These are phyloP conservation scores for Trichoderma erinaceum DNA, from an alignment of 495 filamentous ascomycete genomes.

Conservation along the genomic window DNA sequence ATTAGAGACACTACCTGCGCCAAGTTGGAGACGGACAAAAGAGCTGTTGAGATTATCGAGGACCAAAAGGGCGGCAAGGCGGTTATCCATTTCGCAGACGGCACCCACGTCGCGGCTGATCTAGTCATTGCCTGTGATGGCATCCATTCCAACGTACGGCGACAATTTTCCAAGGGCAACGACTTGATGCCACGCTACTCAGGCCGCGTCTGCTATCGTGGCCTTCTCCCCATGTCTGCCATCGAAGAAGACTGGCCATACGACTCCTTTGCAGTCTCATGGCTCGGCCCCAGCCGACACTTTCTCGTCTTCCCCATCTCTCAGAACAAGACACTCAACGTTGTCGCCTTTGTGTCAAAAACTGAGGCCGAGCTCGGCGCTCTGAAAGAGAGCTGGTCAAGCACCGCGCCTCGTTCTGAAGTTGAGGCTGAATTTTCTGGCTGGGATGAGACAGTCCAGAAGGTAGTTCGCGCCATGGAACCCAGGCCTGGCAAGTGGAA, in stretches of 20 bases:
- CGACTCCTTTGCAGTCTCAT: slow-evolving; percentile 21
- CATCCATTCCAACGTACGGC: slow-evolving; percentile 38
- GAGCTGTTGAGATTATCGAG: slow-evolving; percentile 16
- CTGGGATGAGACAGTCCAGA: slow-evolving; percentile 25
- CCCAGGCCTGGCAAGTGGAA: slow-evolving; percentile 29
- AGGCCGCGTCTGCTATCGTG: slow-evolving; percentile 26
- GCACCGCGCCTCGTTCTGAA: slow-evolving; percentile 23
- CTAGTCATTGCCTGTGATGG: slow-evolving; percentile 41
- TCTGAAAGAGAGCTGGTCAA: slow-evolving; percentile 27
- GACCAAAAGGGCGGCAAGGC: slow-evolving; percentile 14
- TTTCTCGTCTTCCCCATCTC: slow-evolving; percentile 28
- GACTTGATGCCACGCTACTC: slow-evolving; percentile 15
- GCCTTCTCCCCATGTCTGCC: slow-evolving; percentile 22
- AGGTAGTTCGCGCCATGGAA: slow-evolving; percentile 24
- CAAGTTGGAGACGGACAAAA: slow-evolving; percentile 18
- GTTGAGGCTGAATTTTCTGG: slow-evolving; percentile 27
- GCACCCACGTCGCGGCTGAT: slow-evolving; percentile 24
- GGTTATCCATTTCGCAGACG: slow-evolving; percentile 29
- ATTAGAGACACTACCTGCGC: slow-evolving; percentile 22
- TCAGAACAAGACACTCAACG: slow-evolving; percentile 24
- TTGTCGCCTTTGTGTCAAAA: slow-evolving; percentile 24
- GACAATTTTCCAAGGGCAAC: slow-evolving; percentile 14
- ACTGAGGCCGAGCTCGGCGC: slow-evolving; percentile 21
- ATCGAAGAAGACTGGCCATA: slow-evolving; percentile 24
- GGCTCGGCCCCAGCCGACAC: slow-evolving; percentile 24